Percentiles rank a stretch among this genome's conserved stretches.
These are phyloP conservation scores for Tillandsia fasciculata DNA, from an alignment of 176 grass and related monocot genomes.

Conservation along the genomic window DNA sequence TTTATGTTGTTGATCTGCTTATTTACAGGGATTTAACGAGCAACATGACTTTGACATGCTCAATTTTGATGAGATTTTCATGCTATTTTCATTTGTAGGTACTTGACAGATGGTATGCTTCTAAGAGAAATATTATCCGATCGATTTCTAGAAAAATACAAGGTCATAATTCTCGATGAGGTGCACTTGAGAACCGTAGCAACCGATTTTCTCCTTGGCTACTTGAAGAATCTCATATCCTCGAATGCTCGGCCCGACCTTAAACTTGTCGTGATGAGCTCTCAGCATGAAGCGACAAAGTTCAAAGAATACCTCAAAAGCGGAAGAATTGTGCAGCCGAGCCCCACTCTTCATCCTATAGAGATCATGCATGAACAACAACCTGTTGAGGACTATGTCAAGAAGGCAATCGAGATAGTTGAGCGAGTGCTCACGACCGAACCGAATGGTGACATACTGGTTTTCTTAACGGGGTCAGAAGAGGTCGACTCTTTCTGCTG, in stretches of 20 bases:
- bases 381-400: slow-evolving; percentile 6
- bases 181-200: slow-evolving; percentile 18
- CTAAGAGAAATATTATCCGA: slow-evolving; percentile 15
- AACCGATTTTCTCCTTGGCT: slow-evolving; percentile 18
- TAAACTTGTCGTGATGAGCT: slow-evolving; percentile 17
- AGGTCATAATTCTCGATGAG: slow-evolving; percentile 23
- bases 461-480: slow-evolving; percentile 20
- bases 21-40: no score
- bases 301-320: slow-evolving; percentile 12
- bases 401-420: slow-evolving; percentile 11
- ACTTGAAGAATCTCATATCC: slow-evolving; percentile 9
- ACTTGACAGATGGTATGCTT: slow-evolving; percentile 21
- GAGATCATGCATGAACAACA: slow-evolving; percentile 4
- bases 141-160: slow-evolving; percentile 5
- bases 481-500: slow-evolving; percentile 19
- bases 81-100: slow-evolving; percentile 9
- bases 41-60: no score
- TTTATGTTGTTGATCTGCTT: no score
- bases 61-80: background rate
- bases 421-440: slow-evolving; percentile 6
- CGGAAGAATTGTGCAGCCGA: slow-evolving; percentile 5
- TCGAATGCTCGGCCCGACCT: slow-evolving; percentile 2
- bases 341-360: slow-evolving; percentile 6
- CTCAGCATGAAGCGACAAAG: slow-evolving; percentile 1
- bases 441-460: slow-evolving; percentile 15